Evolutionary conservation across 345 rosid genomes (phyloP), one percentile per base, ranked within the genome.

Genomic region (Hibiscus tridactylites): DNA sequence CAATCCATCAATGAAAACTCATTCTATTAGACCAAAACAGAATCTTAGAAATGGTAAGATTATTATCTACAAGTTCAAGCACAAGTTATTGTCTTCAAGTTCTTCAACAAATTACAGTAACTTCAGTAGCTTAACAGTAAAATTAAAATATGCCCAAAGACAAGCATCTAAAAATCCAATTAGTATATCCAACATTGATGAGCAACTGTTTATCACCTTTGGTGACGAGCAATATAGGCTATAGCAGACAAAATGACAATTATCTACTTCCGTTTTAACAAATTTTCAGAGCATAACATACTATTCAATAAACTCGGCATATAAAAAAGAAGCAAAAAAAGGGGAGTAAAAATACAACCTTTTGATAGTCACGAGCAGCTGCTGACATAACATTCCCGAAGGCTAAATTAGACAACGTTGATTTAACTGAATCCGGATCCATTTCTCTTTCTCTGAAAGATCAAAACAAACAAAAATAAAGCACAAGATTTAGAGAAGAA

Each of bases 381-480:
- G 97, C 99, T 2, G 97, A 97, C 84, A 90, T 78, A 58, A 95
- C 97, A 82, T 91, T 91, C 31, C 97, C 99, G 54, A 92, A 94
- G 3, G 96, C 97, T 65, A 94, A 76, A 78, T 89, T 92, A 5
- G 96, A 83, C 29, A 94, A 77, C 17, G 97, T 92, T 53, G 97
- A 88, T 78, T 95, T 95, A 24, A 92, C 93, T 11, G 97, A 71
- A 87, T 92, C 71, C 6, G 97, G 85, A 85, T 94, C 98, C 98
- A 94, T 94, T 70, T 77, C 72, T 71, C 58, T 33, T 15, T 11
- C 72, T 57, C 52, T 13, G 47, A 68, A 31, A 42, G 39, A 39
- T 53, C 10, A 35, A 13, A 12, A 35, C 6, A 37, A 42, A 7
- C 24, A 17, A 10, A 10, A 9, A 17, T 39, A 4, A 17, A 37